Evolutionary conservation across 2,329 filamentous ascomycete species (phyloP).

Genomic region (Aspergillus sp.): DNA sequence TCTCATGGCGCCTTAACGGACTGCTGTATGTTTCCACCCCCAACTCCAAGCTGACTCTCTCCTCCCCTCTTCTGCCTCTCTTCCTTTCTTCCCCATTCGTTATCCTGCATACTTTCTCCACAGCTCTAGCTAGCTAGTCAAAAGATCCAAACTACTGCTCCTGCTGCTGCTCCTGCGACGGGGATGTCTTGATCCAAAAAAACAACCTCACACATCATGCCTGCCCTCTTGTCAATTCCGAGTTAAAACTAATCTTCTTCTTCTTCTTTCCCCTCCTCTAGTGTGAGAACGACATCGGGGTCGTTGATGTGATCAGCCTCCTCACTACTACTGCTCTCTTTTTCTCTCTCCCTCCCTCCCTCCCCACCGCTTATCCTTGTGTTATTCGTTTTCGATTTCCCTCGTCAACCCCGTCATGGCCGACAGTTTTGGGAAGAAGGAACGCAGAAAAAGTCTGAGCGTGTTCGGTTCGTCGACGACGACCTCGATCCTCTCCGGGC

Average conservation of each 20-base stretch:
- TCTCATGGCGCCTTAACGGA: constrained; percentile 29
- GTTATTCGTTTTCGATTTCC: neutral
- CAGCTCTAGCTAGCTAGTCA: constrained; percentile 10
- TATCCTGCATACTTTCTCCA: constrained; percentile 1
- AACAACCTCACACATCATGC: no score
- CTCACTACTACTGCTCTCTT: constrained; percentile 5
- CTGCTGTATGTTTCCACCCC: constrained; percentile 21
- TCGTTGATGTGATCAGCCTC: constrained; percentile 24
- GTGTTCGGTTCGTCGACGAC: constrained; percentile 26
- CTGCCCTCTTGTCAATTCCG: no score
- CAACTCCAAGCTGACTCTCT: neutral
- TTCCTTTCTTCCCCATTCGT: constrained; percentile 15
- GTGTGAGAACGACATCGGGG: constrained; percentile 22
- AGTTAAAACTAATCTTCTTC: neutral
- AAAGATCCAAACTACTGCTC: no score
- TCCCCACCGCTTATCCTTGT: constrained; percentile 1
- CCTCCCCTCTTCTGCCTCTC: constrained; percentile 15
- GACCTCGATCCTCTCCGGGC: constrained; percentile 15
- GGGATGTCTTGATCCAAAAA: no score
- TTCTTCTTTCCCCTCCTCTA: constrained; percentile 8
- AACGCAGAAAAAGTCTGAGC: constrained; percentile 32
- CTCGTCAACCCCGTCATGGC: constrained; percentile 20
- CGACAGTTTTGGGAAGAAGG: constrained; percentile 25
- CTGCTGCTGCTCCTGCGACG: no score
- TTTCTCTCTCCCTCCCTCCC: constrained; percentile 5